These are phyloP conservation scores for Emericellopsis atlantica DNA, from an alignment of 2,329 filamentous ascomycete species.

Conservation along the genomic window DNA sequence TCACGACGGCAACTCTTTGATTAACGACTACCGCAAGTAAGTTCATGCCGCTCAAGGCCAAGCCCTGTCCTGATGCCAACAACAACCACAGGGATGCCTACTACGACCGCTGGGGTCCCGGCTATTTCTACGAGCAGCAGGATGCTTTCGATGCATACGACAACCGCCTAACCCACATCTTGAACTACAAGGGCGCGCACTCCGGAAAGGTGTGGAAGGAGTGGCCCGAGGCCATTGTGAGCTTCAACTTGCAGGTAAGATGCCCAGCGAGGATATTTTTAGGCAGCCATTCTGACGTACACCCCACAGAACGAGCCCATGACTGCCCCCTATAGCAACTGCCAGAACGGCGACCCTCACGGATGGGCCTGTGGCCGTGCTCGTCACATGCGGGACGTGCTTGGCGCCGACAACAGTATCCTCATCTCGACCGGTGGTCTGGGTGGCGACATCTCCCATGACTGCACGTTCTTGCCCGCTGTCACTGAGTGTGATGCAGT, in stretches of 20 bases:
- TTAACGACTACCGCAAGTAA: constrained; percentile 3
- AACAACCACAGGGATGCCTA: constrained; percentile 1
- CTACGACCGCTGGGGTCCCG: constrained; percentile 7
- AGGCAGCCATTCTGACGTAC: neutral
- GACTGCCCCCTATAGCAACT: constrained; percentile 10
- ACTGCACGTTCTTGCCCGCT: constrained; percentile 12
- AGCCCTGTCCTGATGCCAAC: neutral
- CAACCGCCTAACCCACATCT: constrained; percentile 13
- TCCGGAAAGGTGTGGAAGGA: constrained; percentile 17
- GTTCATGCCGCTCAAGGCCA: neutral
- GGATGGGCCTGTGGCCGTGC: constrained; percentile 18
- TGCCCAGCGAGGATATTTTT: neutral
- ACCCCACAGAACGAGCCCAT: constrained; percentile 16
- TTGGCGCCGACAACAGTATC: constrained; percentile 14
- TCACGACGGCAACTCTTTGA: constrained; percentile 3
- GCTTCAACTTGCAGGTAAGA: constrained; percentile 14
- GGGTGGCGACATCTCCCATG: constrained; percentile 16
- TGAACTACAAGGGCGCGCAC: constrained; percentile 16
- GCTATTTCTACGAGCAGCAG: constrained; percentile 14
- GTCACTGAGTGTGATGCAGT: constrained; percentile 12
- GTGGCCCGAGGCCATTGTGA: constrained; percentile 17
- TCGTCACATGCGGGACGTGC: constrained; percentile 7
- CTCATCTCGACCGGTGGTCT: constrained; percentile 16
- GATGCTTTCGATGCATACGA: constrained; percentile 16
- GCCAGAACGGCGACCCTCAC: constrained; percentile 8